These are phyloP conservation scores for Borealophlyctis nickersoniae DNA, from an alignment of 192 early-diverging fungal genomes.

Conservation along the genomic window DNA sequence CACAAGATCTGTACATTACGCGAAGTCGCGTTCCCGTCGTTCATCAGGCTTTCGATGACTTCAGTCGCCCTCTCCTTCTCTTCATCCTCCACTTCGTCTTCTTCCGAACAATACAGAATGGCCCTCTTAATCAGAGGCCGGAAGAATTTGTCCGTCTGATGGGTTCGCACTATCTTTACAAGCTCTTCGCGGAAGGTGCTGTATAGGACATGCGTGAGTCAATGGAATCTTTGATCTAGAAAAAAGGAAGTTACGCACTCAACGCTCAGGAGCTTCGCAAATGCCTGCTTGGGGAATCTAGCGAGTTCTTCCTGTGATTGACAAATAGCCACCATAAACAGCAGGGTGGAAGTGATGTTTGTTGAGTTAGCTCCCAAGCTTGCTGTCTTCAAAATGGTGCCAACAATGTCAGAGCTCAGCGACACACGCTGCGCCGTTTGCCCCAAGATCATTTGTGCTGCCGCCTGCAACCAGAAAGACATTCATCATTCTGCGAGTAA, in stretches of 20 bases:
- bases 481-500: neutral
- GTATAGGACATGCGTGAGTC: no score
- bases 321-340: constrained; percentile 26
- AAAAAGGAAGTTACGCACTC: no score
- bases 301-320: constrained; percentile 12
- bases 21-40: no score
- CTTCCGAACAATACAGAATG: no score
- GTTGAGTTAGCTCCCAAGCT: constrained; percentile 20
- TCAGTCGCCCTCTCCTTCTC: no score
- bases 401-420: constrained; percentile 44
- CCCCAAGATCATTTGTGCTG: constrained; percentile 65
- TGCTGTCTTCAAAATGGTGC: constrained; percentile 43
- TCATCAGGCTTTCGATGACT: no score
- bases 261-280: constrained; percentile 1
- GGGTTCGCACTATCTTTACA: constrained; percentile 1
- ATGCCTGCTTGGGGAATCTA: constrained; percentile 4
- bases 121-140: constrained; percentile 10
- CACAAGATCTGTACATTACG: no score
- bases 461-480: no score
- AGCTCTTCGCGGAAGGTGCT: neutral
- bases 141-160: constrained; percentile 16
- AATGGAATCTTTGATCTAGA: no score
- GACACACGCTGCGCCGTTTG: constrained; percentile 54
- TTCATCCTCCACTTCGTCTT: no score
- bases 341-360: constrained; percentile 20